Evolutionary conservation across 805 yeast genomes (phyloP), one percentile per base, ranked within the genome.

Genomic region (Metschnikowia borealis): DNA sequence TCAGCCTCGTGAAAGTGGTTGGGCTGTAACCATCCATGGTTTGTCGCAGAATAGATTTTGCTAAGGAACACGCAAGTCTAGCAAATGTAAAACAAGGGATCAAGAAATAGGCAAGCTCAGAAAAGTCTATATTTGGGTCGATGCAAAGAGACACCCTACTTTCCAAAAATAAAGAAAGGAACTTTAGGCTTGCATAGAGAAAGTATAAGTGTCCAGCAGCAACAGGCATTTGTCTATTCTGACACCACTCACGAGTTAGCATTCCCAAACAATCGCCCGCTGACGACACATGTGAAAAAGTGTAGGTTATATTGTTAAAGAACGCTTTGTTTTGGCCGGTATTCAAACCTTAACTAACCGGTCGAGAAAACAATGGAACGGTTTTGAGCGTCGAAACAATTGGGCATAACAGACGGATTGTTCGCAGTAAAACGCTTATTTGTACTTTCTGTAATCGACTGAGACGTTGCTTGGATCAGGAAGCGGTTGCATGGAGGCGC

Each of bases 401-500:
- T 6, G 20, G 6, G 43, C 34, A 39, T 39, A 26, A 11, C 43
- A 39, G 10, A 26, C 33, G 11, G 11, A 15, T 29, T 39, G 34
- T 26, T 10, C 20, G 34, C 34, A 39, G 43, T 33, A 39, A 26
- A 29, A 29, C 15, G 43, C 26, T 23, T n/a, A 29, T 38, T 15
- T 39, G 34, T 23, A 38, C 31, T 23, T 41, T 20, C 44, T 41
- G 44, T 42, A 42, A 21, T 21, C 37, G 38, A 42, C 10, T n/a
- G n/a, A 21, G 45, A 33, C 29, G 18, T 17, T 32, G 29, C n/a
- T 21, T 33, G 38, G 45, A 42, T 42, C 45, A 42, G 37, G 29
- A 42, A 42, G 45, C 45, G 45, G 15, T 20, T 33, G 45, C 45
- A 42, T 32, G 37, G 31, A 15, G 45, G 45, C 37, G 45, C 45